These are phyloP conservation scores for Aegilops bicornis DNA, from an alignment of 176 grass and related monocot species.

Conservation along the genomic window DNA sequence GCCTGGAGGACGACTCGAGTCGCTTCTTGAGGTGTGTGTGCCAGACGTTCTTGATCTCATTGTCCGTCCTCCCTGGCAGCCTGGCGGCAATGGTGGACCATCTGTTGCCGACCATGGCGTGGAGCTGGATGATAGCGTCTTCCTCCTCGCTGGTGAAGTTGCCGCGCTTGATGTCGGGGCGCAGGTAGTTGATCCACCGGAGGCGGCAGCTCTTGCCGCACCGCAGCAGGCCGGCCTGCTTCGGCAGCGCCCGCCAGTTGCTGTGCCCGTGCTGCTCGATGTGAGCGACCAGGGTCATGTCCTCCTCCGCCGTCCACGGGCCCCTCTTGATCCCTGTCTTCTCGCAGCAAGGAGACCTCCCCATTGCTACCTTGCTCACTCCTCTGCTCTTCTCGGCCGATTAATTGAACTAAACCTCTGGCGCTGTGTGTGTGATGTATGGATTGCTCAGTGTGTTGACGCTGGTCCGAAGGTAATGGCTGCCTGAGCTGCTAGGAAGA, in stretches of 20 bases:
- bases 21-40: slow-evolving; percentile 85
- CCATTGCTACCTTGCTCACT: slow-evolving; percentile 40
- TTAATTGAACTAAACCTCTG: neutral
- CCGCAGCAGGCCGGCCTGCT: slow-evolving; percentile 65
- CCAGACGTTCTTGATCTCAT: slow-evolving; percentile 95
- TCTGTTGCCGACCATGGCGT: slow-evolving; percentile 67
- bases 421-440: neutral
- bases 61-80: slow-evolving; percentile 85
- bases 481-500: neutral
- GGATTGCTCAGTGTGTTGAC: neutral
- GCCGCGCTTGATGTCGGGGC: slow-evolving; percentile 81
- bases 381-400: neutral
- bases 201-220: slow-evolving; percentile 95
- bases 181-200: slow-evolving; percentile 85
- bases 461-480: neutral
- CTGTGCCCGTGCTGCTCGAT: slow-evolving; percentile 74
- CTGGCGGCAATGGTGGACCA: slow-evolving; percentile 82
- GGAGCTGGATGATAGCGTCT: slow-evolving; percentile 68
- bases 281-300: slow-evolving; percentile 53
- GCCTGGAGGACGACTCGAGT: slow-evolving; percentile 12
- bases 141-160: slow-evolving; percentile 83
- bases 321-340: slow-evolving; percentile 79
- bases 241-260: slow-evolving; percentile 87
- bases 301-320: slow-evolving; percentile 74
- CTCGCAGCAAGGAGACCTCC: slow-evolving; percentile 76